Base-by-base conservation (phyloP, 805 yeast genomes). In the Lipomyces chichibuensis region DNA sequence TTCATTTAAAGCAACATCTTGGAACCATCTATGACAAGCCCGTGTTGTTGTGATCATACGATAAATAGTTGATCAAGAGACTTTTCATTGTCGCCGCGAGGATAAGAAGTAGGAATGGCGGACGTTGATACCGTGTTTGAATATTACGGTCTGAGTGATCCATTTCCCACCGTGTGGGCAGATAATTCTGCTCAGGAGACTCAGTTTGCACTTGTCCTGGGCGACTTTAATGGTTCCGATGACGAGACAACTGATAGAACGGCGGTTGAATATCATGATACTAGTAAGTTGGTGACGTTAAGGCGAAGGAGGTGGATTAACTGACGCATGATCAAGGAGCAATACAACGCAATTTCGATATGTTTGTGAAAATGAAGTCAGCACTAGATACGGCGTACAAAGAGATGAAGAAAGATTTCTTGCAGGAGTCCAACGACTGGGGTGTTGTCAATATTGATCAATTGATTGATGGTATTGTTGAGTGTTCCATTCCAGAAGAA, bases 311-410 rank as follows among this genome's bases (percentile, higher is more conserved):
- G 13, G 32, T 9, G 20, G 17, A n/a, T 23, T 57, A 14, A 0
- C 35, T n/a, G 27, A 25, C 46, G 0, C 2, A 8, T 8, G 8
- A 7, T 32, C 23, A 14, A 66, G 69, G 64, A 7, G 46, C 17
- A 1, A 4, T 63, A 6, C 67, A 64, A 39, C 67, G 81, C 14
- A 90, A 89, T 73, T 88, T 86, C 71, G 84, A 85, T 63, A 82
- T 83, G 71, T 89, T 88, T 69, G 90, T 90, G 39, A 84, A 84
- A 69, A 82, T 88, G 33, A 90, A 90, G 73, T 84, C 88, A 29
- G 80, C 85, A 2, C 77, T 90, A 49, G 93, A 89, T 73, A 82
- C 82, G 33, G 86, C 88, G 3, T 84, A 86, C 67, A 79, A 77
- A 25, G 87, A 85, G 69, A 85, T 88, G 71, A 78, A 81, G 37